Base-by-base conservation (phyloP, 805 yeast genomes). In the Saturnispora mendoncae region DNA sequence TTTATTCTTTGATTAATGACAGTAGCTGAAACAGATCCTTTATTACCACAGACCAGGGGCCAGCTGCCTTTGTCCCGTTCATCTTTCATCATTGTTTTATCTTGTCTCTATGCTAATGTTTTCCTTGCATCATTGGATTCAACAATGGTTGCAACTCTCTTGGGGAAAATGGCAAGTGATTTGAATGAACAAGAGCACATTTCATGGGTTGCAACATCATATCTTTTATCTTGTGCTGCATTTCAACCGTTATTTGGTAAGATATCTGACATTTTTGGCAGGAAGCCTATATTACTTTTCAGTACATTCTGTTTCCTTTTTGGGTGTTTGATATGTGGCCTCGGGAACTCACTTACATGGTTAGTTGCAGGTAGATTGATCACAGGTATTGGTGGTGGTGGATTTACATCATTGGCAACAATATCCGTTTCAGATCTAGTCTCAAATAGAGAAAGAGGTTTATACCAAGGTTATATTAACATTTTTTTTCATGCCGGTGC, bases 311-410 rank as follows among this genome's bases (percentile, higher is more conserved):
- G 55, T 25, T 67, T 67, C 46, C 55, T 53, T 1, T 38, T 64
- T 23, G 74, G 78, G 41, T 61, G 71, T 36, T 46, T 55, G 0
- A 51, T 70, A 31, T 71, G 72, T 51, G 69, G 69, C 7, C 28
- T 66, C 2, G 72, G 60, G 48, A 24, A 57, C 56, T 42, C 68
- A 60, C 51, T 69, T 52, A 27, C 65, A 67, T n/a, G 60, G 55
- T 58, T 76, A 58, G 54, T 72, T 52, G 46, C 72, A 23, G 82
- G 82, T 4, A 65, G 85, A 51, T 76, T 84, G 46, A 67, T 86
- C 38, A 78, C 94, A 20, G 96, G 96, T 15, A 71, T 83, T 42
- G 95, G 95, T 19, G 95, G 92, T 9, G 92, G 94, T 5, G 95
- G 95, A 1, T 72, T 86, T 53, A 75, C 80, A 38, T 71, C 88